Conservation (phyloP, 2,329 filamentous ascomycete species). For the Leptographium lundbergii region DNA sequence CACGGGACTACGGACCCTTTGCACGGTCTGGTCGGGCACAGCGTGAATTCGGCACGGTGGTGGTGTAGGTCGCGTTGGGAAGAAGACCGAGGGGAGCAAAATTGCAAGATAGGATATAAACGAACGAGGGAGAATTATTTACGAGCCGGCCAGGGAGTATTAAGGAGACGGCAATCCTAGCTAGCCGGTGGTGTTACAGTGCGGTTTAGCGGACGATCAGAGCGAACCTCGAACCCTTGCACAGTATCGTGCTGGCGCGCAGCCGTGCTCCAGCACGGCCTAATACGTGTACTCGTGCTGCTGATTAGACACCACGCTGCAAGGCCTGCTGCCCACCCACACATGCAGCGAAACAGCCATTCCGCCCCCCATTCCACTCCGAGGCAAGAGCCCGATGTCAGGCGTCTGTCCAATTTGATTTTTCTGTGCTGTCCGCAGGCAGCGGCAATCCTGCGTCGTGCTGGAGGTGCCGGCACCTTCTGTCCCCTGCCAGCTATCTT, state of each 20-base stretch:
- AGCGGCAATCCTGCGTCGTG: background rate
- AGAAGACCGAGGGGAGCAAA: slow-evolving; percentile 1
- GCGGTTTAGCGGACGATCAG: background rate
- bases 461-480: background rate
- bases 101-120: background rate
- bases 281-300: background rate
- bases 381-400: background rate
- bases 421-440: background rate
- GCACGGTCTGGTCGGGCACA: background rate
- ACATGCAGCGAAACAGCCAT: background rate
- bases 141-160: background rate
- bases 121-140: background rate
- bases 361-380: background rate
- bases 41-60: background rate
- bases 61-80: background rate
- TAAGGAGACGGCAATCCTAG: background rate
- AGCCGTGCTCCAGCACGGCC: background rate
- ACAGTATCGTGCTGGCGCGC: background rate
- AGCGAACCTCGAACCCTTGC: background rate
- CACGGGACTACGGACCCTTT: background rate
- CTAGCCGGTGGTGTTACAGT: background rate
- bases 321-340: background rate
- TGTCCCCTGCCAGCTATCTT: background rate
- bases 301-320: background rate
- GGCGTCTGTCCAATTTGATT: background rate